Percentiles rank a stretch among this genome's conserved stretches.
phyloP scores from a whole-genome alignment of 179 eudicot species.

The Beta macrorhiza region DNA sequence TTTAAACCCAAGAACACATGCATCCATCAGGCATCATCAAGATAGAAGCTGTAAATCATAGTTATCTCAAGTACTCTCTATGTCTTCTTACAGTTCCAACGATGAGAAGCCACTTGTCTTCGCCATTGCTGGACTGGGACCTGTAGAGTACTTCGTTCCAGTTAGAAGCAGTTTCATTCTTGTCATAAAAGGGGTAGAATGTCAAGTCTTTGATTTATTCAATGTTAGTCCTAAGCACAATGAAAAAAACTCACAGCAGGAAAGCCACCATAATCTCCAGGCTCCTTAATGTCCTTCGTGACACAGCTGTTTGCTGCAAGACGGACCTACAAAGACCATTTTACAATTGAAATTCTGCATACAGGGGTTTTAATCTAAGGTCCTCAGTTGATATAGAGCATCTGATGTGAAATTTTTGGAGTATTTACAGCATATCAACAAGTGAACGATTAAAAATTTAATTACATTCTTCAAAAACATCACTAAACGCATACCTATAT shows the following conservation, averaged over 20 bases:
- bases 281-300: constrained; percentile 69
- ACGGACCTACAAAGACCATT: constrained; percentile 82
- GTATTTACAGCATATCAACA: background rate
- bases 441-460: background rate
- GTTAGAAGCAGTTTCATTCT: constrained; percentile 3
- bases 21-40: background rate
- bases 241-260: constrained; percentile 72
- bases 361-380: background rate
- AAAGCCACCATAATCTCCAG: constrained; percentile 96
- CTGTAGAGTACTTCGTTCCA: constrained; percentile 31
- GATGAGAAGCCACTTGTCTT: constrained; percentile 59
- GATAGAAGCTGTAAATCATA: background rate
- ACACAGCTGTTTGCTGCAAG: constrained; percentile 85
- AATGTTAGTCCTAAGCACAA: background rate
- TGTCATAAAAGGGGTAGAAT: background rate
- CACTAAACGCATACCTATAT: background rate
- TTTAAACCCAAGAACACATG: constrained; percentile 6
- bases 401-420: background rate
- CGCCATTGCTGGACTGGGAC: constrained; percentile 73
- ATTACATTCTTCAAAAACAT: background rate
- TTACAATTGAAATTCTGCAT: background rate
- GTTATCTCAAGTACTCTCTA: constrained; percentile 13
- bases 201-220: background rate
- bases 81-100: constrained; percentile 25
- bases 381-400: background rate